Evolutionary conservation across 2,329 filamentous ascomycete species (phyloP).

Genomic region (Pezicula rhizophila): DNA sequence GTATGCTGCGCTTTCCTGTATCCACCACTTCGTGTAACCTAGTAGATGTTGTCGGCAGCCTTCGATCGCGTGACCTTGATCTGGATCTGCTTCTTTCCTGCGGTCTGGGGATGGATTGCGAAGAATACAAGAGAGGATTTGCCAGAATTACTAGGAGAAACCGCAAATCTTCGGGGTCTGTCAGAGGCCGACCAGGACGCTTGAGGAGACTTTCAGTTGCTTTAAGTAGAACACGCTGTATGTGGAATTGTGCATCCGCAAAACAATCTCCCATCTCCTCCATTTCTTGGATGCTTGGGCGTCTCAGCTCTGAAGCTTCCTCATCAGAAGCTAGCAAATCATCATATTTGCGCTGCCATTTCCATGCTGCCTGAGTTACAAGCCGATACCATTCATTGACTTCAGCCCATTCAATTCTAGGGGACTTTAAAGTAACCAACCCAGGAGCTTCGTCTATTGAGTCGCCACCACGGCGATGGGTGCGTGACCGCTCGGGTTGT

Average conservation of each 20-base stretch:
- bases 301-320: constrained; percentile 13
- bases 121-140: constrained; percentile 67
- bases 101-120: constrained; percentile 10
- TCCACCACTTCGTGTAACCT: background rate
- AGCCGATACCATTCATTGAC: constrained; percentile 69
- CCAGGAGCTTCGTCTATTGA: constrained; percentile 16
- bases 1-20: constrained; percentile 3
- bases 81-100: constrained; percentile 11
- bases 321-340: constrained; percentile 36
- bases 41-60: constrained; percentile 6
- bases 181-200: constrained; percentile 65
- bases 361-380: constrained; percentile 60
- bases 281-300: constrained; percentile 19
- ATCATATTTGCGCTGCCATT: constrained; percentile 58
- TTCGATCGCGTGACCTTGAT: constrained; percentile 18
- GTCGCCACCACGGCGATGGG: constrained; percentile 21
- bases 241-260: constrained; percentile 59
- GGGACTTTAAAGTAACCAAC: constrained; percentile 52
- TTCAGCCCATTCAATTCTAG: constrained; percentile 69
- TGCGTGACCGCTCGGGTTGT: constrained; percentile 28
- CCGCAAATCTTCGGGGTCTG: constrained; percentile 62
- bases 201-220: constrained; percentile 74
- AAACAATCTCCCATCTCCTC: constrained; percentile 45
- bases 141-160: constrained; percentile 73
- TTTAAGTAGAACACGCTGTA: constrained; percentile 67